Evolutionary conservation across 2,329 filamentous ascomycete genomes (phyloP), one percentile per base, ranked within the genome.

Genomic region (Fusarium concolor): DNA sequence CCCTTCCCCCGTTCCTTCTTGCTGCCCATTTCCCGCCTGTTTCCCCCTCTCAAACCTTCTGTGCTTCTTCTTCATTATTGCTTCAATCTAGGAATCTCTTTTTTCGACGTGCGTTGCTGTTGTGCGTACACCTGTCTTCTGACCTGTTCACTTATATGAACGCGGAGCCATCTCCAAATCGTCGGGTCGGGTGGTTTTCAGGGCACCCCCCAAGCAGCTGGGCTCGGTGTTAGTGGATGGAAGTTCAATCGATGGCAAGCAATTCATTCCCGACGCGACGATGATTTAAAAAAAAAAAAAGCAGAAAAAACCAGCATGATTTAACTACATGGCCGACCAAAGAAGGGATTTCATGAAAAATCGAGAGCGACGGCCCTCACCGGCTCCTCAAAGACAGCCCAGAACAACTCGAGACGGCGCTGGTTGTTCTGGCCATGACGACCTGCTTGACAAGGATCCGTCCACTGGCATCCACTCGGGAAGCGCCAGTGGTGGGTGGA

Each of bases 1-100:
- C n/a, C n/a, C n/a, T n/a, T n/a, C n/a, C n/a, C n/a, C n/a, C n/a
- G 71, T 75, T 74, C 71, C 68, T 71, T 75, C 64, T 74, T 67
- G 58, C 68, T 67, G 64, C 71, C 72, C 68, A 61, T 67, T 75
- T 74, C 66, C 71, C 60, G 68, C 69, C 64, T 60, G 64, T 72
- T 75, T 73, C 47, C 67, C 62, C 63, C 62, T 74, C 65, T 71
- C 57, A 54, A 62, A 56, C 56, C 41, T 51, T 65, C 49, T 62
- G 42, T 62, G 39, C 31, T 68, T 59, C 63, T 68, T 62, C 68
- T 68, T 41, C 57, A 56, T 52, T n/a, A 46, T 68, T 51, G 24
- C 55, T 55, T 43, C 28, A 38, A 39, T 44, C 37, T 49, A 18
- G 28, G 57, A 62, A 43, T 22, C 44, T 49, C 57, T 57, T 56